Conservation (phyloP, 2,329 filamentous ascomycete species). For the Magnaporthiopsis incrustans region DNA sequence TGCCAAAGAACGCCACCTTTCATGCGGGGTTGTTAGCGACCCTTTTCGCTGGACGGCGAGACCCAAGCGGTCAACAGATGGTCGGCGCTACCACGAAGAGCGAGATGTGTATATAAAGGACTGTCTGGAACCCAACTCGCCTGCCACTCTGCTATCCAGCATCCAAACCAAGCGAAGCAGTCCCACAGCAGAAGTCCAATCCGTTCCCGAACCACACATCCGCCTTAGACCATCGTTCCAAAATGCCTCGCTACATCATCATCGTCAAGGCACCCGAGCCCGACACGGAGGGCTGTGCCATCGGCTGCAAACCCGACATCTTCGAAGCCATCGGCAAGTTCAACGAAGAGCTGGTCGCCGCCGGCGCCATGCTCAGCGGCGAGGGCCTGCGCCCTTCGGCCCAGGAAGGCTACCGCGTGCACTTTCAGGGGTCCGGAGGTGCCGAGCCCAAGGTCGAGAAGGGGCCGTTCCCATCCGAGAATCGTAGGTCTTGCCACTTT, state of each 20-base stretch:
- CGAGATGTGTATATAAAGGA: neutral
- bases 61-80: no score
- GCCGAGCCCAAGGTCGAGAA: conserved; percentile 13
- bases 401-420: conserved; percentile 19
- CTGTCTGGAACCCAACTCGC: neutral
- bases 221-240: neutral
- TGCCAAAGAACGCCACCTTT: no score
- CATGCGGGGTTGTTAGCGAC: no score
- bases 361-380: conserved; percentile 17
- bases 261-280: neutral
- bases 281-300: neutral
- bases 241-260: conserved; percentile 1
- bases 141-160: no score
- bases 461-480: conserved; percentile 19
- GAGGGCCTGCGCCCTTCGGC: conserved; percentile 20
- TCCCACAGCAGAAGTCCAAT: no score
- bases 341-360: neutral
- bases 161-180: no score
- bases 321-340: neutral
- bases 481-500: no score
- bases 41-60: no score
- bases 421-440: conserved; percentile 13
- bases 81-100: no score
- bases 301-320: neutral
- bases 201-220: neutral